These are phyloP conservation scores for Trichoderma endophyticum DNA, from an alignment of 2,329 filamentous ascomycete species.

Conservation along the genomic window DNA sequence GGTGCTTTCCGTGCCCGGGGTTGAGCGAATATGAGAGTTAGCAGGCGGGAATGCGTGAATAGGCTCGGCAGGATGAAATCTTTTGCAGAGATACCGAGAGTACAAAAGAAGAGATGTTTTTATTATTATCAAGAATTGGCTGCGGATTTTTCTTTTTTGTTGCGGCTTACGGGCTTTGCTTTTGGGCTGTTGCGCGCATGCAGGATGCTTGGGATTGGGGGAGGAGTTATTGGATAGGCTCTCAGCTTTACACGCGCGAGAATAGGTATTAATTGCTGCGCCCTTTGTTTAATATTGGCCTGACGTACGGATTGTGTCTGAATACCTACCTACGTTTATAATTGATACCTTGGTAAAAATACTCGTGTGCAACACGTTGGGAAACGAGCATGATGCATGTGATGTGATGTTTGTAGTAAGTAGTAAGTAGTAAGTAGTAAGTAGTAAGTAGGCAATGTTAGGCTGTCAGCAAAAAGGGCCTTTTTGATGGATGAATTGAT, in stretches of 20 bases:
- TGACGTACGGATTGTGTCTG: not conserved
- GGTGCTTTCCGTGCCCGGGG: not conserved
- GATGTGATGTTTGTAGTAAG: not conserved
- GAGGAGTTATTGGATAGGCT: conserved; percentile 11
- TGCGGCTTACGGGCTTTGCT: not conserved
- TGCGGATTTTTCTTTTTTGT: not conserved
- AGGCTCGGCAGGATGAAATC: not conserved
- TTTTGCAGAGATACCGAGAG: not conserved
- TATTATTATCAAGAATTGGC: not conserved
- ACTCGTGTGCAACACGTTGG: not conserved
- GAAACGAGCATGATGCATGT: not conserved
- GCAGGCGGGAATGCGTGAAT: not conserved
- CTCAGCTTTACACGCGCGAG: not conserved
- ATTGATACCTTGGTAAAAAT: not conserved
- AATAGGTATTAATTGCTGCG: conserved; percentile 14
- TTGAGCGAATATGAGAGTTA: not conserved
- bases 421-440: not conserved
- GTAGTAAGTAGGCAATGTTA: not conserved
- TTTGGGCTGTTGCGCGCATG: not conserved
- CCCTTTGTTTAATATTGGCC: not conserved
- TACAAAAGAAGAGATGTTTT: conserved; percentile 6
- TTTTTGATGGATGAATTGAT: not conserved
- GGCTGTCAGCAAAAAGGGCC: not conserved
- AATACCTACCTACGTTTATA: no score
- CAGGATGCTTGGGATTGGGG: not conserved